A percentile compares a stretch with the other conserved stretches of the same genome.
phyloP scores from a whole-genome alignment of 805 yeast species.

The Schwanniomyces vanrijiae region DNA sequence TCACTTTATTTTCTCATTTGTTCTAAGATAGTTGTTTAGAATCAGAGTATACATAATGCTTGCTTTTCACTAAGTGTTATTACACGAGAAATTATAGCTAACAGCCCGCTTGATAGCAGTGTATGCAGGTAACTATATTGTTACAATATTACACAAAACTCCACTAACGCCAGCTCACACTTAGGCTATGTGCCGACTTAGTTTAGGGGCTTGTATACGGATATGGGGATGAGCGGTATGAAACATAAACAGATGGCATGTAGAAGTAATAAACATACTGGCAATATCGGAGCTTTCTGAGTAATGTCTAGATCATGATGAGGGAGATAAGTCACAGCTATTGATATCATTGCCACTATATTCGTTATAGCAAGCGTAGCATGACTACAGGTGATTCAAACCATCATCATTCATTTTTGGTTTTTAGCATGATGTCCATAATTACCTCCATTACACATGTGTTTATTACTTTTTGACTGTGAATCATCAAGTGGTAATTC shows the following conservation, averaged over 20 bases:
- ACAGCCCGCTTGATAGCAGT: not conserved
- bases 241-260: not conserved
- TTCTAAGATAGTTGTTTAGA: no score
- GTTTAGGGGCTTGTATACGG: not conserved
- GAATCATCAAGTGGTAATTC: not conserved
- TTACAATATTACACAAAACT: not conserved
- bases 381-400: not conserved
- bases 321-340: not conserved
- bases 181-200: not conserved
- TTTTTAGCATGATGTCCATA: no score
- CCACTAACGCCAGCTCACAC: not conserved
- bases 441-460: not conserved
- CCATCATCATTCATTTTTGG: not conserved
- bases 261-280: not conserved
- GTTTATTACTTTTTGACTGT: not conserved
- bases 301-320: not conserved
- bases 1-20: no score
- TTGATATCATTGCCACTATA: not conserved
- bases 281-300: not conserved
- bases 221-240: not conserved
- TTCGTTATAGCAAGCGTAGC: not conserved
- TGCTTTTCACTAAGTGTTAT: not conserved
- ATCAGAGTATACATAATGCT: not conserved
- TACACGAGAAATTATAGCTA: not conserved
- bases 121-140: not conserved